Percentiles rank a stretch among this genome's conserved stretches.
Evolutionary conservation across 208 protist genomes (phyloP).

Genomic region (Acanthamoeba polyphaga): DNA sequence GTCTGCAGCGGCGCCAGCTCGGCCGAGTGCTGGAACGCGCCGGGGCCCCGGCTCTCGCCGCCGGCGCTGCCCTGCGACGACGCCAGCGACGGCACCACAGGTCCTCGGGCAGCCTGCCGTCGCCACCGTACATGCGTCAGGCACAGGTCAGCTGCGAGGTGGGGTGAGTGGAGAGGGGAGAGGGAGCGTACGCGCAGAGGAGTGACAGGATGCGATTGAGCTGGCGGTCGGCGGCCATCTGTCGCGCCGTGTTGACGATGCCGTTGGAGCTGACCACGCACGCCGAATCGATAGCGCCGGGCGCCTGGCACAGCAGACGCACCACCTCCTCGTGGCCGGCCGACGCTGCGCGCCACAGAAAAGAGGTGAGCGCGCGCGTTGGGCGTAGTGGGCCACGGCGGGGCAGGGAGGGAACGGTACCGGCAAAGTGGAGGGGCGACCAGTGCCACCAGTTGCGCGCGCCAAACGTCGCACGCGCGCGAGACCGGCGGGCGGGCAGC

Average conservation of each 20-base stretch:
- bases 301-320: slow-evolving; percentile 33
- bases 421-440: slow-evolving; percentile 63
- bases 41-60: background rate
- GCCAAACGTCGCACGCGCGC: background rate
- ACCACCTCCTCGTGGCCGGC: slow-evolving; percentile 50
- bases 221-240: slow-evolving; percentile 5
- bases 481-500: background rate
- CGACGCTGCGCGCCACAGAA: background rate
- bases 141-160: background rate
- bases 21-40: slow-evolving; percentile 5
- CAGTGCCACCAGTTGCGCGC: slow-evolving; percentile 60
- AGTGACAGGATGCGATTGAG: background rate
- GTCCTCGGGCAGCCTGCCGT: background rate
- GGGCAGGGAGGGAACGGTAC: background rate
- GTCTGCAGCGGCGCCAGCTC: slow-evolving; percentile 35
- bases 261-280: background rate
- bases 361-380: background rate
- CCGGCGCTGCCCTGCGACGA: background rate
- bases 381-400: background rate
- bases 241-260: slow-evolving; percentile 31
- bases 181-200: background rate
- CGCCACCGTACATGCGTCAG: background rate
- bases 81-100: too few species aligned
- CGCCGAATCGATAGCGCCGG: background rate
- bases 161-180: background rate